Conservation (phyloP, 2,329 filamentous ascomycete species). For the Metarhizium guizhouense region DNA sequence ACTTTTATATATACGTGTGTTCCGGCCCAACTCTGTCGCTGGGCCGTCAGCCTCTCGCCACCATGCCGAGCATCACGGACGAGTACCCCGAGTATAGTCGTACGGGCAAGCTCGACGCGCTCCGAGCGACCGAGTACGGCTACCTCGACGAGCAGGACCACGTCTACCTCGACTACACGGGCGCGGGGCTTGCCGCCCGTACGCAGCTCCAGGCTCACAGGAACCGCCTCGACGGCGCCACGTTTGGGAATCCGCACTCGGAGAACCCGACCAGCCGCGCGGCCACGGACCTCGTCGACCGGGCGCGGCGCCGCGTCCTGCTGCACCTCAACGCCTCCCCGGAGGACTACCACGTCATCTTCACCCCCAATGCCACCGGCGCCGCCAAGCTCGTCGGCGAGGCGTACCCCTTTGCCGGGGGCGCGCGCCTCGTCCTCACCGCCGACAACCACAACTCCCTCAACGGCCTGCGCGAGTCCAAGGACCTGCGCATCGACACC, state of each 20-base stretch:
- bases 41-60: not conserved
- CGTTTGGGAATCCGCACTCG: constrained; percentile 33
- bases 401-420: constrained; percentile 23
- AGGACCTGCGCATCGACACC: constrained; percentile 21
- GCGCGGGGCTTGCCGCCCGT: constrained; percentile 25
- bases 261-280: constrained; percentile 26
- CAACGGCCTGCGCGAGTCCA: constrained; percentile 27
- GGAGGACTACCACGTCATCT: constrained; percentile 30
- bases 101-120: not conserved
- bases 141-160: constrained; percentile 18
- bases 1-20: no score
- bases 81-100: not conserved
- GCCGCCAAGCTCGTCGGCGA: constrained; percentile 30
- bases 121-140: not conserved
- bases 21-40: not conserved
- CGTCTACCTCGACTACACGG: constrained; percentile 33
- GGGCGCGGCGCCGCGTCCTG: constrained; percentile 22
- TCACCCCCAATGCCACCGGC: constrained; percentile 30
- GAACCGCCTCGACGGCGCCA: constrained; percentile 16
- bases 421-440: constrained; percentile 23
- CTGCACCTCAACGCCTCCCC: constrained; percentile 24
- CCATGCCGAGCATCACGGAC: not conserved
- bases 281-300: constrained; percentile 23
- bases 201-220: constrained; percentile 23
- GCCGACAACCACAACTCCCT: constrained; percentile 34